phyloP scores from a whole-genome alignment of 495 filamentous ascomycete species.

The Aspergillus diversus region DNA sequence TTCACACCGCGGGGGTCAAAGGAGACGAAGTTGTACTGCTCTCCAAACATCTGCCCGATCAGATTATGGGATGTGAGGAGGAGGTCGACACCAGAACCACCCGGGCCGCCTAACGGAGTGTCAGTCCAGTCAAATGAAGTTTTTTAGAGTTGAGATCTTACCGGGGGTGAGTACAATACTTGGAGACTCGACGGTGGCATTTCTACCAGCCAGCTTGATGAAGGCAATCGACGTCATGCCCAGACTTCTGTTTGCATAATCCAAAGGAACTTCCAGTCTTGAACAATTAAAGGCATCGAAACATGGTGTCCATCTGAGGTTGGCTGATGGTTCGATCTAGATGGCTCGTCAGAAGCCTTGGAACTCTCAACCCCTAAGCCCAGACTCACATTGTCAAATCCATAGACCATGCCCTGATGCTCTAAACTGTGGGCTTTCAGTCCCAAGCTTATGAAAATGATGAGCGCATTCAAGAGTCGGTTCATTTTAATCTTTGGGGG shows the following conservation, averaged over 20 bases:
- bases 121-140: conserved; percentile 15
- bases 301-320: conserved; percentile 32
- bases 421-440: conserved; percentile 16
- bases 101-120: conserved; percentile 43
- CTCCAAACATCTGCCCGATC: conserved; percentile 36
- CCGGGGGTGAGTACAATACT: conserved; percentile 25
- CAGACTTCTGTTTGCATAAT: conserved; percentile 30
- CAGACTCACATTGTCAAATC: conserved; percentile 16
- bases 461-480: conserved; percentile 5
- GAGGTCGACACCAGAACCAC: conserved; percentile 43
- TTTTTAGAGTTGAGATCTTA: conserved; percentile 15
- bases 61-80: conserved; percentile 25
- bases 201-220: conserved; percentile 29
- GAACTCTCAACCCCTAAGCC: too few species aligned
- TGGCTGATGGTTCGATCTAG: conserved; percentile 24
- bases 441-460: conserved; percentile 19
- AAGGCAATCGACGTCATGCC: conserved; percentile 31
- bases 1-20: conserved; percentile 54
- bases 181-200: conserved; percentile 22
- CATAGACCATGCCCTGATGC: conserved; percentile 19
- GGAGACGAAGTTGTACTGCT: conserved; percentile 49
- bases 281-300: conserved; percentile 29
- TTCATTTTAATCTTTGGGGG: conserved; percentile 13
- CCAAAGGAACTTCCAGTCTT: conserved; percentile 29
- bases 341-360: conserved; percentile 19